Percentiles rank a stretch among this genome's conserved stretches.
Evolutionary conservation across 1,284 basidiomycete genomes (phyloP).

Genomic region (Mixia osmundae): DNA sequence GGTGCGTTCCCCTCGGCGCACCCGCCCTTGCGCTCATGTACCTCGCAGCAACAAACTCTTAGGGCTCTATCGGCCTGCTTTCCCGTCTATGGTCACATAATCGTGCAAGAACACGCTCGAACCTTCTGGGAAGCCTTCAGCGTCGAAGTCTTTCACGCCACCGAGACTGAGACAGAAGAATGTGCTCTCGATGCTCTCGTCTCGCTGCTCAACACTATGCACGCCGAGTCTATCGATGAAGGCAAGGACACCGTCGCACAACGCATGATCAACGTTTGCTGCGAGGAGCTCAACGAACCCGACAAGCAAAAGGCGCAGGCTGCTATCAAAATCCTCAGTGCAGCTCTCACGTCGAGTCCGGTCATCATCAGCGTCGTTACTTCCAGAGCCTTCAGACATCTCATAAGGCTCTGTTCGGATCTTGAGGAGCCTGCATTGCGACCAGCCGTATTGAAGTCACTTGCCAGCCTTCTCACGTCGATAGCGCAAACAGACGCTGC

Average conservation of each 20-base stretch:
- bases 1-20: slow-evolving; percentile 26
- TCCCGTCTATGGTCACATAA: slow-evolving; percentile 48
- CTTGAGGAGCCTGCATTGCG: slow-evolving; percentile 54
- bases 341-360: slow-evolving; percentile 33
- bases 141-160: slow-evolving; percentile 78
- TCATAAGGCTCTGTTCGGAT: no score
- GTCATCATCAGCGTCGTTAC: no score
- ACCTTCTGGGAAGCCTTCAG: slow-evolving; percentile 71
- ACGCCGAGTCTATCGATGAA: slow-evolving; percentile 23
- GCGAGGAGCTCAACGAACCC: slow-evolving; percentile 53
- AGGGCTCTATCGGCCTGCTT: slow-evolving; percentile 48
- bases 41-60: slow-evolving; percentile 49
- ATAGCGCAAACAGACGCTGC: no score
- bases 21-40: not conserved
- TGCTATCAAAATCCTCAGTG: slow-evolving; percentile 54
- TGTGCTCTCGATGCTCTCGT: slow-evolving; percentile 46
- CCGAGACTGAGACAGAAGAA: slow-evolving; percentile 44
- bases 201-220: slow-evolving; percentile 46
- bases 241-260: slow-evolving; percentile 36
- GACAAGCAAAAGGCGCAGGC: slow-evolving; percentile 74
- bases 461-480: slow-evolving; percentile 10
- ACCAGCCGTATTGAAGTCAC: slow-evolving; percentile 34
- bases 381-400: no score
- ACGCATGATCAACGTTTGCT: slow-evolving; percentile 52
- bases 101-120: slow-evolving; percentile 37